phyloP scores from a whole-genome alignment of 352 stramenopile species.

The Pythium phragmitis region DNA sequence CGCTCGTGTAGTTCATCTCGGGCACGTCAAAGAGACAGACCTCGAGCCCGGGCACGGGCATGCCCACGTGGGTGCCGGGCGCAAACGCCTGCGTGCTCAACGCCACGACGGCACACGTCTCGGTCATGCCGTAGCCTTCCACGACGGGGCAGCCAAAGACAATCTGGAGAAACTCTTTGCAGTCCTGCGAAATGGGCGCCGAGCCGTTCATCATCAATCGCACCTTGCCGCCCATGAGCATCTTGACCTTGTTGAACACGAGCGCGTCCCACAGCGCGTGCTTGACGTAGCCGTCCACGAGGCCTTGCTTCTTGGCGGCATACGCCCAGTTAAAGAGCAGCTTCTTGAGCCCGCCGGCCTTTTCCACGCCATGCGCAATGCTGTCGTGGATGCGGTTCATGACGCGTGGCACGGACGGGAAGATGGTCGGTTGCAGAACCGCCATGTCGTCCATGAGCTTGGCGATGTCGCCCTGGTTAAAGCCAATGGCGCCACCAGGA shows the following conservation, averaged over 20 bases:
- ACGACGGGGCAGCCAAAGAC: conserved; percentile 90
- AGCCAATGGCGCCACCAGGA: conserved; percentile 68
- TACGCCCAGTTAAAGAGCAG: conserved; percentile 38
- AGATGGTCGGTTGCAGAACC: conserved; percentile 87
- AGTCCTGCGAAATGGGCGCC: conserved; percentile 89
- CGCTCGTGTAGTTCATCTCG: conserved; percentile 94
- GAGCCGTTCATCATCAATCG: conserved; percentile 93
- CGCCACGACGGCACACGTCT: conserved; percentile 53
- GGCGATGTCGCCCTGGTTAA: conserved; percentile 80
- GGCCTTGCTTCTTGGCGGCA: conserved; percentile 39
- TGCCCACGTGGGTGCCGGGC: conserved; percentile 89
- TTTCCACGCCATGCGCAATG: conserved; percentile 45
- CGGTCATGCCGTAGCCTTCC: conserved; percentile 96
- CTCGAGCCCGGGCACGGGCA: conserved; percentile 81
- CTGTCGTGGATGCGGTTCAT: conserved; percentile 89
- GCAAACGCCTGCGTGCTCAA: conserved; percentile 37
- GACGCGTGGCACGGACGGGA: conserved; percentile 91
- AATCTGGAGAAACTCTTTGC: conserved; percentile 94
- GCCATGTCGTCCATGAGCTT: conserved; percentile 92
- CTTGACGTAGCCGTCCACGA: conserved; percentile 33
- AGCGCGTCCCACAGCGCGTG: conserved; percentile 92
- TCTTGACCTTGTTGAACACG: conserved; percentile 95
- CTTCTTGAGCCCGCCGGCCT: conserved; percentile 32
- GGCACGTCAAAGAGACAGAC: conserved; percentile 93
- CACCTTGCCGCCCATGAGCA: conserved; percentile 85